Evolutionary conservation across 2,329 filamentous ascomycete species (phyloP), one percentile per base, ranked within the genome.

Genomic region (Penicillium hordei): DNA sequence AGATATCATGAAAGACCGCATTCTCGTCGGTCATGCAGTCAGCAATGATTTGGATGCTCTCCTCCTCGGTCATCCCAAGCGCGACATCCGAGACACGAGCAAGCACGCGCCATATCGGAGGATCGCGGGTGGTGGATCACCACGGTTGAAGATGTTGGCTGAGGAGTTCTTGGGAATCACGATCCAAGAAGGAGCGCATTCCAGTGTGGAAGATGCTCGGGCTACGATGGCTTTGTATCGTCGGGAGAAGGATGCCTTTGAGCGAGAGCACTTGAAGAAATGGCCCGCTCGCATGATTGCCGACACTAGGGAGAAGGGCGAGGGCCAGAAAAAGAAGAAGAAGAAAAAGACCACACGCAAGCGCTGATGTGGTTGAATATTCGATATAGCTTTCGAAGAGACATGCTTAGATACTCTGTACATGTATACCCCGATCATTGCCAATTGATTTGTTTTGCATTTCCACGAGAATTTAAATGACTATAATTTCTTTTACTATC

Each of bases 171-270:
- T 87, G 36, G 85, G 85, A 0, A 68, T 86, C 54, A 80, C 82
- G 57, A 87, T 87, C 29, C 85, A 87, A 68, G 78, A 76, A 5
- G 84, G 83, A 1, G 81, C 82, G 60, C 85, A 88, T 76, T 84
- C 81, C 52, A 84, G 82, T 67, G 78, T 88, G 54, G 85, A 87
- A 68, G 94, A 99, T 79, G 94, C 94, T 1, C 82, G 91, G 64
- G 91, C 90, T 5, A 88, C 92, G 0, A 97, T 99, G 92, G 78
- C 93, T 55, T 78, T 99, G 42, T 97, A 96, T 70, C 83, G 90
- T 60, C 85, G 86, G 64, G 86, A 92, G 72, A 97, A 97, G 77
- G 81, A 87, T 19, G 89, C 83, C 0, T 97, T 99, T 70, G 94
- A 97, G 71, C 79, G 86, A 57, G 91, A 96, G 71, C 86, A 91